Evolutionary conservation across 805 yeast species (phyloP), one percentile per base, ranked within the genome.

Genomic region (Starmerella floricola): DNA sequence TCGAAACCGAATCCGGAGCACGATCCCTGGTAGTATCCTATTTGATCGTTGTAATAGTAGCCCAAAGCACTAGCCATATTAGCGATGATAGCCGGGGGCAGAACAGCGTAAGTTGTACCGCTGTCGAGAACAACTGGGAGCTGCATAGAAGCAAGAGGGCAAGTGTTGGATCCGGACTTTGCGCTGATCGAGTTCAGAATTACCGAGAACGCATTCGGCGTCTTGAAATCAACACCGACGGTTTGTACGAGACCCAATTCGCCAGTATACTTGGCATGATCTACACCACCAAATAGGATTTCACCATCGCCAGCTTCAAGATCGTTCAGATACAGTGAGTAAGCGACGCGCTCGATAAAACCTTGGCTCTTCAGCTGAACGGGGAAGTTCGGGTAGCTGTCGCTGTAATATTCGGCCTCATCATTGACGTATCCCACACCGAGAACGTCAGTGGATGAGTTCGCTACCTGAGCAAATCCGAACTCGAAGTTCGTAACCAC

Each of bases 381-480:
- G 10, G 71, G 66, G 19, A 58, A 35, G 45, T 62, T 62, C 24
- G 40, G 40, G 46, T 59, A 61, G 17, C 20, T 17, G 10, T 23
- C 6, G 10, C 26, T 23, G 6, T 23, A 6, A 6, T 23, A 10
- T 10, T 8, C 47, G 11, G 60, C 56, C 48, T 59, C 65, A 24
- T 51, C 49, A 8, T 48, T 49, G 3, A 47, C 41, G 38, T 55
- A 56, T 6, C 64, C 64, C 13, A 62, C 54, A 20, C 67, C 67
- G 45, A 82, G 60, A 19, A 83, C 87, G 42, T 85, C 85, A 49
- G 67, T 59, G 3, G 71, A 58, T 3, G 85, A 75, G 46, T 74
- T 72, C 1, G 86, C 69, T 31, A 59, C 56, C 54, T 74, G 74
- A 2, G 79, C 85, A n/a, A 81, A 73, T 1, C 87, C 94, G 59